Conservation (phyloP, 2,329 filamentous ascomycete species). For the Seiridium cupressi region DNA sequence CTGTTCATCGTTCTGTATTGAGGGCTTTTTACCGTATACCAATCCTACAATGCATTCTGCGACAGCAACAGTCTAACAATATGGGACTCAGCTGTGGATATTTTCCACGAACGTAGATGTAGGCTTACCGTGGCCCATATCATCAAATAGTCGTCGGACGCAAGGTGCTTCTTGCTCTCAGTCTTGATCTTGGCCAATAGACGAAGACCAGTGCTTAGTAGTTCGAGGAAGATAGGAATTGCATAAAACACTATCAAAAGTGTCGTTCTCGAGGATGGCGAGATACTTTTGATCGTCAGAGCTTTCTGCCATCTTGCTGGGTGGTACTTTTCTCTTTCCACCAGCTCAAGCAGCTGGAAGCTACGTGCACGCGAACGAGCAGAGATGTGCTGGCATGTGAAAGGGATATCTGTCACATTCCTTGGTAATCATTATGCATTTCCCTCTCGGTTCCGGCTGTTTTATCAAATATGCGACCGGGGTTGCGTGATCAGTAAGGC, state of each 20-base stretch:
- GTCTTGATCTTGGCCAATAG: conserved; percentile 19
- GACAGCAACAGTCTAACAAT: neutral
- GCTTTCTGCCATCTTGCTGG: neutral
- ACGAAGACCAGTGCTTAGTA: conserved; percentile 19
- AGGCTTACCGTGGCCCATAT: conserved; percentile 23
- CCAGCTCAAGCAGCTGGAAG: no score
- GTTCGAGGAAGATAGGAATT: conserved; percentile 22
- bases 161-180: conserved; percentile 12
- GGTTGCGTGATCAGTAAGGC: no score
- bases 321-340: neutral
- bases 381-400: no score
- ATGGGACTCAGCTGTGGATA: neutral
- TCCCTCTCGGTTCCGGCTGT: no score
- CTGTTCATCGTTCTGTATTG: neutral
- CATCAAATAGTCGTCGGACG: conserved; percentile 24
- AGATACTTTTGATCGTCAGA: conserved; percentile 14
- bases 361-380: no score
- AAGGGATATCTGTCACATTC: no score
- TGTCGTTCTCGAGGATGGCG: conserved; percentile 17
- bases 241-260: conserved; percentile 18
- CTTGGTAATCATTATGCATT: no score
- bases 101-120: neutral
- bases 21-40: neutral
- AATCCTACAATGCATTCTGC: neutral
- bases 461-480: no score